Evolutionary conservation across 2,329 filamentous ascomycete species (phyloP).

Genomic region (Ophiostoma perfectum): DNA sequence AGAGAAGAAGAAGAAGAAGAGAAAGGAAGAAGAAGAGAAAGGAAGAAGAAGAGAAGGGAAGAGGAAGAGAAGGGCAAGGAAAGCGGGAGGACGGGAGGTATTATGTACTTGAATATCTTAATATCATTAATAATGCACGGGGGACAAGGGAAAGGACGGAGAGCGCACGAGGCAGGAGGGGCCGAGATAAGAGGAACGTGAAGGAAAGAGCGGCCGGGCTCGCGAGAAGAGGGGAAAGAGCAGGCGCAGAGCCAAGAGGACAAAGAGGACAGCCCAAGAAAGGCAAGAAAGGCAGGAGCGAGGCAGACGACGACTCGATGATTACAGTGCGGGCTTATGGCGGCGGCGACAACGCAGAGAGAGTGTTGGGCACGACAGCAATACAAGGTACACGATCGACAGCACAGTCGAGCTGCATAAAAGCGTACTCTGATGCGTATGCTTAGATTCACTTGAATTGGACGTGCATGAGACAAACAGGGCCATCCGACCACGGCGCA

Average conservation of each 20-base stretch:
- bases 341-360: constrained; percentile 1
- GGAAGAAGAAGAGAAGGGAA: background rate
- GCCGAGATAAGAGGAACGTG: constrained; percentile 9
- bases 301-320: background rate
- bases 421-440: background rate
- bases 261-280: background rate
- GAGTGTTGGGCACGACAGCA: background rate
- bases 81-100: background rate
- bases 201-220: constrained; percentile 8
- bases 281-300: background rate
- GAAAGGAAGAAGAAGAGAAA: background rate
- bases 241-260: background rate
- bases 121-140: too few relatives aligned
- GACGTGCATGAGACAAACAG: background rate
- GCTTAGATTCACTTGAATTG: background rate
- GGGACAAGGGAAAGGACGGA: background rate
- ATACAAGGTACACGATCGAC: background rate
- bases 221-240: constrained; percentile 11
- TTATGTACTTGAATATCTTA: background rate
- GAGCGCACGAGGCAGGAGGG: constrained; percentile 8
- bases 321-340: background rate
- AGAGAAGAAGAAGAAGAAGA: background rate
- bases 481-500: background rate
- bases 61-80: background rate
- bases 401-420: background rate